Percentiles rank a stretch among this genome's conserved stretches.
These are phyloP conservation scores for Antarctomyces pellizariae DNA, from an alignment of 495 filamentous ascomycete genomes.

Conservation along the genomic window DNA sequence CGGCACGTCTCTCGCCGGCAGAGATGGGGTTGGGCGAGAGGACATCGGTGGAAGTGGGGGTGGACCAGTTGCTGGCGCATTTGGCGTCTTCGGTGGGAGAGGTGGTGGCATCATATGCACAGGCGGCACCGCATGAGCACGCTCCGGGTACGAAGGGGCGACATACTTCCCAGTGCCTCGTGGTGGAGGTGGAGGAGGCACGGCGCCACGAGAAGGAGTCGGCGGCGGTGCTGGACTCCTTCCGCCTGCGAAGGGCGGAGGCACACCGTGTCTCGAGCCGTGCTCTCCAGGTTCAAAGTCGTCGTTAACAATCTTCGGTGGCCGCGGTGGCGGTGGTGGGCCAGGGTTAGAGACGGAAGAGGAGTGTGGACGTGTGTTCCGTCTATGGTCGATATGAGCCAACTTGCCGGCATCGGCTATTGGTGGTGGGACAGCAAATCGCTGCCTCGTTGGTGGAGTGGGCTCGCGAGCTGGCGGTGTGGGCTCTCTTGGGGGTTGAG, in stretches of 20 bases:
- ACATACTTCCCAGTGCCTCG: too few species aligned
- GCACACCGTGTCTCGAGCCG: conserved; percentile 44
- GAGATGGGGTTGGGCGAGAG: conserved; percentile 19
- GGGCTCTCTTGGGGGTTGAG: conserved; percentile 20
- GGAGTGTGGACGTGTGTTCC: conserved; percentile 33
- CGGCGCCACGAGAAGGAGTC: conserved; percentile 43
- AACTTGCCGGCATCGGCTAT: conserved; percentile 70
- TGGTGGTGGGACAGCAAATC: conserved; percentile 66
- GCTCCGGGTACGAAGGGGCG: conserved; percentile 10
- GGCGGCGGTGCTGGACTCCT: conserved; percentile 44
- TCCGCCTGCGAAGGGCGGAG: conserved; percentile 59
- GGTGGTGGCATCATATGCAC: conserved; percentile 30
- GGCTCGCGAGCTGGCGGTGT: conserved; percentile 34
- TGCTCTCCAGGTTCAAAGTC: conserved; percentile 21
- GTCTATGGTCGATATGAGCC: too few species aligned
- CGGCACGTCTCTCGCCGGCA: conserved; percentile 17
- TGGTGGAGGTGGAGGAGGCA: conserved; percentile 40
- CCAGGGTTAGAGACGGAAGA: conserved; percentile 36
- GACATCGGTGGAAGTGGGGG: conserved; percentile 33
- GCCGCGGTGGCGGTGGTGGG: conserved; percentile 66
- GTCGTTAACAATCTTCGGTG: conserved; percentile 67
- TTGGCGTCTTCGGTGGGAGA: conserved; percentile 47
- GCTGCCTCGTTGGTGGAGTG: conserved; percentile 28
- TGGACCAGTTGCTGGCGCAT: conserved; percentile 31
- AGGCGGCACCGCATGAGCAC: conserved; percentile 18